These are phyloP conservation scores for Aspergillus tubingensis DNA, from an alignment of 2,329 filamentous ascomycete species.

Conservation along the genomic window DNA sequence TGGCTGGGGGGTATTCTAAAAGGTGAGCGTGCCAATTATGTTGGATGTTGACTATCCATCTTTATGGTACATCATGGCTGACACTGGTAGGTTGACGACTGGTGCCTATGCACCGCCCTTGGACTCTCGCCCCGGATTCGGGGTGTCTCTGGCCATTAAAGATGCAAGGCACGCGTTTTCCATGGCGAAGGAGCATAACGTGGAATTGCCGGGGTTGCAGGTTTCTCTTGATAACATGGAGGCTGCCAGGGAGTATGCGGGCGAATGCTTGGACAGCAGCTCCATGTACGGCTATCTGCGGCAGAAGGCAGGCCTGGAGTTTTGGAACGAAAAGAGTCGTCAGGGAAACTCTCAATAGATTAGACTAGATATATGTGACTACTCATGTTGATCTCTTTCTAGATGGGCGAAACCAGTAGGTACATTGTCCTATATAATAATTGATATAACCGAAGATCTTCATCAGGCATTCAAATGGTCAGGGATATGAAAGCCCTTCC, in stretches of 20 bases:
- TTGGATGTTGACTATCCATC: too few relatives aligned
- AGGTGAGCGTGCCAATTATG: slow-evolving; percentile 25
- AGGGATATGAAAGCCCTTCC: too few relatives aligned
- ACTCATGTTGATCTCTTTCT: too few relatives aligned
- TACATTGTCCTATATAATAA: too few relatives aligned
- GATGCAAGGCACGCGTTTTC: slow-evolving; percentile 39
- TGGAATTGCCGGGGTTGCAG: slow-evolving; percentile 36
- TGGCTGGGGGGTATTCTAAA: slow-evolving; percentile 47
- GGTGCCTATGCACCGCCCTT: slow-evolving; percentile 45
- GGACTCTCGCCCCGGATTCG: slow-evolving; percentile 38
- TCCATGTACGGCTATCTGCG: slow-evolving; percentile 42
- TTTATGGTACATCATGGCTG: not conserved
- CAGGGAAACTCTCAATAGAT: slow-evolving; percentile 15
- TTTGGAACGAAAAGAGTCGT: slow-evolving; percentile 44
- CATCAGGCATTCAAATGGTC: too few relatives aligned
- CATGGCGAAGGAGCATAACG: slow-evolving; percentile 34
- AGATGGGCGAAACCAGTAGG: too few relatives aligned
- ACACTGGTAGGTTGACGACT: slow-evolving; percentile 38
- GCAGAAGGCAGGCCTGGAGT: slow-evolving; percentile 39
- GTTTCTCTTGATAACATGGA: slow-evolving; percentile 40
- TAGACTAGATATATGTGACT: too few relatives aligned
- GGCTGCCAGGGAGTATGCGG: slow-evolving; percentile 38
- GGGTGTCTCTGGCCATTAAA: slow-evolving; percentile 42
- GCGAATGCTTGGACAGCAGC: slow-evolving; percentile 42
- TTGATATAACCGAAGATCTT: too few relatives aligned